Evolutionary conservation across 345 rosid genomes (phyloP).

Genomic region (Populus davidiana): DNA sequence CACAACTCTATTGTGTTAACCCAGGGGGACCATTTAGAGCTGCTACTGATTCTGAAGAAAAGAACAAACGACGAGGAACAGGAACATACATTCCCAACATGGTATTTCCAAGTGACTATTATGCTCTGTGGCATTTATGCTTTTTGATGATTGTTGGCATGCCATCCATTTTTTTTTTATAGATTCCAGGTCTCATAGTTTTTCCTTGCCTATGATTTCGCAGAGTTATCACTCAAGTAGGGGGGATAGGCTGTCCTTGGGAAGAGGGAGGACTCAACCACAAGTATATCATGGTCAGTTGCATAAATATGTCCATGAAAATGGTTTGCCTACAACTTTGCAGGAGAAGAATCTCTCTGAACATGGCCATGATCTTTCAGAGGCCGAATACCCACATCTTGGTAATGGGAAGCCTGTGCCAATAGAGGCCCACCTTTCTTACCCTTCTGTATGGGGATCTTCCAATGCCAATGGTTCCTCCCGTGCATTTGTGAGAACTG

Average conservation of each 20-base stretch:
- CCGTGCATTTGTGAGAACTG: constrained; percentile 4
- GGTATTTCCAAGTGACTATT: constrained; percentile 16
- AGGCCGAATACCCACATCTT: constrained; percentile 31
- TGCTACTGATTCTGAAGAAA: constrained; percentile 13
- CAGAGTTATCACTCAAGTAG: constrained; percentile 17
- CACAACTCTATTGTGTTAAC: background rate
- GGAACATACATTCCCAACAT: constrained; percentile 33
- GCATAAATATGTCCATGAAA: background rate
- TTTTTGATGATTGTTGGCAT: background rate
- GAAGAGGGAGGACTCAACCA: constrained; percentile 14
- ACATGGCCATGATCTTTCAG: constrained; percentile 14
- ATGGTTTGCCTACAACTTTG: constrained; percentile 11
- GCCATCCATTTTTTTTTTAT: background rate
- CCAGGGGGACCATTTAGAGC: background rate
- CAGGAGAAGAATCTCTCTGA: constrained; percentile 1
- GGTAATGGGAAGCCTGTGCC: constrained; percentile 17
- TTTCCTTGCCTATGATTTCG: background rate
- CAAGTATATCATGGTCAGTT: constrained; percentile 2
- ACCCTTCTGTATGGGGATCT: constrained; percentile 19
- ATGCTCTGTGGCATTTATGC: background rate
- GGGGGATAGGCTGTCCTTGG: constrained; percentile 4
- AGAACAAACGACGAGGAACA: constrained; percentile 20
- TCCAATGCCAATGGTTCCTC: constrained; percentile 13
- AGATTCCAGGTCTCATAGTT: background rate
- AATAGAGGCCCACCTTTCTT: background rate